These are phyloP conservation scores for Trifolium fragiferum DNA, from an alignment of 306 rosid genomes.

Conservation along the genomic window DNA sequence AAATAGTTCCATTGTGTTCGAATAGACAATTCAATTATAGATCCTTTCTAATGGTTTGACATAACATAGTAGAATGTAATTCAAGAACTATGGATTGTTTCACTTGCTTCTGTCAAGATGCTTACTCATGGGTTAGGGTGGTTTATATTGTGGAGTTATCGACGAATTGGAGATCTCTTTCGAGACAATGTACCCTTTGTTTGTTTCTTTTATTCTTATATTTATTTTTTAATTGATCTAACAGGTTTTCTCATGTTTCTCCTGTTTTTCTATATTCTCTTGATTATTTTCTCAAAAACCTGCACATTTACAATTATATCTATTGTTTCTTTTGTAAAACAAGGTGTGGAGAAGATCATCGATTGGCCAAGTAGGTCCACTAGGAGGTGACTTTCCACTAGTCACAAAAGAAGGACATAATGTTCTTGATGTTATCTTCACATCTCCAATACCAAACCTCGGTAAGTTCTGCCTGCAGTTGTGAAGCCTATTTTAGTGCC, in stretches of 20 bases:
- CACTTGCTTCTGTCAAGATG: too few species aligned
- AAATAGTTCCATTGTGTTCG: too few species aligned
- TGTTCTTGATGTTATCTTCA: conserved; percentile 83
- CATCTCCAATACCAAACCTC: conserved; percentile 81
- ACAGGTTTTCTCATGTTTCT: neutral
- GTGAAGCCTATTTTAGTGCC: conserved; percentile 21
- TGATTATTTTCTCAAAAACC: neutral
- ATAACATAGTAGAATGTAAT: too few species aligned
- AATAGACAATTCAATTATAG: too few species aligned
- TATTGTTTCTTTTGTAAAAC: conserved; percentile 32
- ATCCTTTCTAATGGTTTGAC: too few species aligned
- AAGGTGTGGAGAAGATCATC: conserved; percentile 94
- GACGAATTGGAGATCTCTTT: neutral
- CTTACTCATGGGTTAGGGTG: too few species aligned
- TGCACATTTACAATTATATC: conserved; percentile 24
- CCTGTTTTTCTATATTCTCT: neutral
- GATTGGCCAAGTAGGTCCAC: conserved; percentile 74
- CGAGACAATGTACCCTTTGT: neutral
- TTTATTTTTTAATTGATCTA: neutral
- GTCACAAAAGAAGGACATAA: conserved; percentile 84
- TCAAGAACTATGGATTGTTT: too few species aligned
- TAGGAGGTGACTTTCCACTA: conserved; percentile 80
- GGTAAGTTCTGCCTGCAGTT: conserved; percentile 48
- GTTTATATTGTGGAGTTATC: too few species aligned
- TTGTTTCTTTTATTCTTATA: too few species aligned